phyloP scores from a whole-genome alignment of 768 basidiomycete species.

The Termitomyces sp. region DNA sequence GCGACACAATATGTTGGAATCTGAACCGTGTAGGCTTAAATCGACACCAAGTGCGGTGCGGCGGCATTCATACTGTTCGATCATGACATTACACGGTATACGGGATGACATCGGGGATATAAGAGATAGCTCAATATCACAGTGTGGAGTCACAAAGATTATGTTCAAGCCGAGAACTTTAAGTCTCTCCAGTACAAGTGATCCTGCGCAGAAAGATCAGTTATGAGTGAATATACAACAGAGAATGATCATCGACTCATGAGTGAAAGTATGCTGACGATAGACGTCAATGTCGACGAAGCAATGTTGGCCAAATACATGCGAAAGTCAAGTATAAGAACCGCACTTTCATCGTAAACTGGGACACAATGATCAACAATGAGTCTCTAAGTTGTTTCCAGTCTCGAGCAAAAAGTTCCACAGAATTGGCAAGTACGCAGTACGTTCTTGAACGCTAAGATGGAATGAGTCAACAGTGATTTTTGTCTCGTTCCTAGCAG shows the following conservation, averaged over 20 bases:
- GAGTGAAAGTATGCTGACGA: neutral
- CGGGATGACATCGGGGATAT: too few species aligned
- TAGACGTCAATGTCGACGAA: neutral
- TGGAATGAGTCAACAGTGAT: neutral
- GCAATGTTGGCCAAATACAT: neutral
- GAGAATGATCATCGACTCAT: neutral
- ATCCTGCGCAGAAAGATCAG: neutral
- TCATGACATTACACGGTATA: too few species aligned
- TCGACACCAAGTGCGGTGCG: too few species aligned
- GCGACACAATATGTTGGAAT: too few species aligned
- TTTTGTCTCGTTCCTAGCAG: neutral
- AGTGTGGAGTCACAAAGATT: neutral
- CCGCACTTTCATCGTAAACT: neutral
- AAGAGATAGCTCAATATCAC: neutral
- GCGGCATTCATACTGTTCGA: too few species aligned
- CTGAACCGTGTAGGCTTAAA: too few species aligned
- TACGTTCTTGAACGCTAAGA: neutral
- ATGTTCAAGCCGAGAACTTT: neutral
- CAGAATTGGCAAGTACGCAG: neutral
- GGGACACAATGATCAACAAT: neutral
- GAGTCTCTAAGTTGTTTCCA: neutral
- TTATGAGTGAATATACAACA: neutral
- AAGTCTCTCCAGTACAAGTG: neutral
- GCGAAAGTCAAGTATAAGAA: neutral
- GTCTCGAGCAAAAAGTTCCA: neutral